These are phyloP conservation scores for Phragmites australis DNA, from an alignment of 176 grass and related monocot genomes.

Conservation along the genomic window DNA sequence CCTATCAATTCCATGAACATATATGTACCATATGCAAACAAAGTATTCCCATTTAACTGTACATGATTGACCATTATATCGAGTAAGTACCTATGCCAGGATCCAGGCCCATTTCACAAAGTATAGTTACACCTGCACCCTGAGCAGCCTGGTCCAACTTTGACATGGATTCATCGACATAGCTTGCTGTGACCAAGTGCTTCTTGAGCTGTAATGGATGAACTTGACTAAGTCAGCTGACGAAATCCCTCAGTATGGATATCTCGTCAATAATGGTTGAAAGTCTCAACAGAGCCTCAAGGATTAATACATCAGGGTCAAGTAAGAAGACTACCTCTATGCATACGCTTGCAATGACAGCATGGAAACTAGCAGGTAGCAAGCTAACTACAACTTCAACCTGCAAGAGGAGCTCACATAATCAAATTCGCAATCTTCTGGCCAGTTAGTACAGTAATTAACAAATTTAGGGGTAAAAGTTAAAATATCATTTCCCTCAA, in stretches of 20 bases:
- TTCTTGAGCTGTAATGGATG: conserved; percentile 64
- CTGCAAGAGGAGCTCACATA: conserved; percentile 38
- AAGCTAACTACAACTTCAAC: conserved; percentile 92
- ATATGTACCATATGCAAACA: background rate
- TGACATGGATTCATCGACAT: conserved; percentile 92
- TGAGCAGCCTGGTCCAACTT: conserved; percentile 68
- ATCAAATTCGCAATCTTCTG: background rate
- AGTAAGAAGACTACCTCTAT: conserved; percentile 64
- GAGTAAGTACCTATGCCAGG: conserved; percentile 82
- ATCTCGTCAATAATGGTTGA: background rate
- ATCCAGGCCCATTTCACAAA: conserved; percentile 99
- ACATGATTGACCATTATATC: background rate
- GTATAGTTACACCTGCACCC: conserved; percentile 71
- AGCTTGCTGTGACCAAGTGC: conserved; percentile 94
- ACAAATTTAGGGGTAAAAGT: background rate
- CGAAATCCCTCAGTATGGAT: background rate
- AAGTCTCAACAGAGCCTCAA: background rate
- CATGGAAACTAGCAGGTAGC: conserved; percentile 85
- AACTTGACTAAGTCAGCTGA: background rate
- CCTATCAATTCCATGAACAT: background rate
- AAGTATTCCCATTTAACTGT: background rate
- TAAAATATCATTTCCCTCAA: background rate
- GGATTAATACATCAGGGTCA: conserved; percentile 3
- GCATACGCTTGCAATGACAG: conserved; percentile 78
- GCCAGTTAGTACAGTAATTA: background rate